These are phyloP conservation scores for Rhizophagus prolifer DNA, from an alignment of 192 early-diverging fungal genomes.

Conservation along the genomic window DNA sequence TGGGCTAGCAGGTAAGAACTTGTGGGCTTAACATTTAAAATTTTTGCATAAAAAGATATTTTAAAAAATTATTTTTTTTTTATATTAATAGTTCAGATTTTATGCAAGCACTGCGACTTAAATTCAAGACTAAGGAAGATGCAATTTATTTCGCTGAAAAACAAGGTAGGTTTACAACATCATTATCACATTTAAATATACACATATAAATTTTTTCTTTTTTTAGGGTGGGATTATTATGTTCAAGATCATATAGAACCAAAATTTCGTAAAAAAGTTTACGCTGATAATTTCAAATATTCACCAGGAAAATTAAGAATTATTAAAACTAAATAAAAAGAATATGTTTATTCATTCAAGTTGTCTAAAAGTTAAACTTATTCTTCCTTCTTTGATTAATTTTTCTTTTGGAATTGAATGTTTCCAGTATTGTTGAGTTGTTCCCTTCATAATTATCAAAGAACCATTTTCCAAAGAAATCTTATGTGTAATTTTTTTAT, in stretches of 20 bases:
- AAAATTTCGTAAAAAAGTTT: slow-evolving; percentile 77
- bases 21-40: neutral
- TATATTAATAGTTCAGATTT: slow-evolving; percentile 66
- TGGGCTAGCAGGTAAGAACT: slow-evolving; percentile 77
- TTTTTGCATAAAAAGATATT: neutral
- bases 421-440: slow-evolving; percentile 25
- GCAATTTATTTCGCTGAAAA: slow-evolving; percentile 94
- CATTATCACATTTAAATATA: neutral
- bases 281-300: slow-evolving; percentile 93
- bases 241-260: slow-evolving; percentile 88
- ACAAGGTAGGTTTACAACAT: slow-evolving; percentile 55
- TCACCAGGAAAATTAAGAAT: slow-evolving; percentile 73
- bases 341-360: neutral
- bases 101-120: slow-evolving; percentile 76
- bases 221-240: slow-evolving; percentile 78
- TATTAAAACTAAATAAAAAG: slow-evolving; percentile 81
- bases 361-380: slow-evolving; percentile 25
- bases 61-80: neutral
- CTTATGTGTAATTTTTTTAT: slow-evolving; percentile 9
- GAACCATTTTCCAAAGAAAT: slow-evolving; percentile 8
- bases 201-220: neutral
- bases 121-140: slow-evolving; percentile 84
- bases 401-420: slow-evolving; percentile 24
- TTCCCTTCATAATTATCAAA: slow-evolving; percentile 26
- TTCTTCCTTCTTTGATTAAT: slow-evolving; percentile 5